phyloP scores from a whole-genome alignment of 768 basidiomycete genomes.

The Mycena pura region DNA sequence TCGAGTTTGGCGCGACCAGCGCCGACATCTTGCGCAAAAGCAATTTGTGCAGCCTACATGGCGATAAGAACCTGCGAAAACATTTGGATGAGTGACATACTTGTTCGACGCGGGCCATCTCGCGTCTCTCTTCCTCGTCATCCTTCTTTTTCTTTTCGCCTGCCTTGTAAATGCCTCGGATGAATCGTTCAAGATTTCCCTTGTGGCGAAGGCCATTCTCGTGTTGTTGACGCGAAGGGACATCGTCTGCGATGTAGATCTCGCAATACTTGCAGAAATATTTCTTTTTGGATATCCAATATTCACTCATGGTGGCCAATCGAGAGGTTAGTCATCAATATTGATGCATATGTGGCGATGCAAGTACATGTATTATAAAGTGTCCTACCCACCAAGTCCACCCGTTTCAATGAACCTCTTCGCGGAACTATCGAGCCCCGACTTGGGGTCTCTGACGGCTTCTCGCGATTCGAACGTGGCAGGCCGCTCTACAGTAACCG shows the following conservation, averaged over 20 bases:
- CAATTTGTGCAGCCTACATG: constrained; percentile 75
- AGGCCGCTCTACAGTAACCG: neutral
- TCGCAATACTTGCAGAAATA: constrained; percentile 98
- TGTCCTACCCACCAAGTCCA: constrained; percentile 24
- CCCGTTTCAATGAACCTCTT: constrained; percentile 43
- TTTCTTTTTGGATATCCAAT: constrained; percentile 91
- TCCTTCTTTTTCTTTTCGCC: constrained; percentile 90
- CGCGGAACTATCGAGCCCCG: constrained; percentile 35
- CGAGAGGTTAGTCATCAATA: too few relatives aligned
- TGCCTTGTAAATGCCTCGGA: constrained; percentile 90
- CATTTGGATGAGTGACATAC: constrained; percentile 45
- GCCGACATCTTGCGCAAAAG: constrained; percentile 81
- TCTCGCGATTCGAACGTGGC: neutral
- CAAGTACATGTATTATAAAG: neutral
- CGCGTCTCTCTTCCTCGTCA: constrained; percentile 81
- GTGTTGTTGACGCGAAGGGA: constrained; percentile 87
- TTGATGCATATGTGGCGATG: too few relatives aligned
- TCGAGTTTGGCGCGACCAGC: constrained; percentile 61
- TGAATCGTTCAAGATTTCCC: constrained; percentile 92
- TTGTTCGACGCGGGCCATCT: constrained; percentile 87
- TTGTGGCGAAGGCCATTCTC: constrained; percentile 94
- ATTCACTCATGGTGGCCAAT: constrained; percentile 82
- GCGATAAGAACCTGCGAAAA: neutral
- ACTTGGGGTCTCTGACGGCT: neutral
- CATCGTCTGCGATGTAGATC: constrained; percentile 96